A percentile compares a stretch with the other conserved stretches of the same genome.
Conservation (phyloP, 2,329 filamentous ascomycete species). For the Knufia petricola region DNA sequence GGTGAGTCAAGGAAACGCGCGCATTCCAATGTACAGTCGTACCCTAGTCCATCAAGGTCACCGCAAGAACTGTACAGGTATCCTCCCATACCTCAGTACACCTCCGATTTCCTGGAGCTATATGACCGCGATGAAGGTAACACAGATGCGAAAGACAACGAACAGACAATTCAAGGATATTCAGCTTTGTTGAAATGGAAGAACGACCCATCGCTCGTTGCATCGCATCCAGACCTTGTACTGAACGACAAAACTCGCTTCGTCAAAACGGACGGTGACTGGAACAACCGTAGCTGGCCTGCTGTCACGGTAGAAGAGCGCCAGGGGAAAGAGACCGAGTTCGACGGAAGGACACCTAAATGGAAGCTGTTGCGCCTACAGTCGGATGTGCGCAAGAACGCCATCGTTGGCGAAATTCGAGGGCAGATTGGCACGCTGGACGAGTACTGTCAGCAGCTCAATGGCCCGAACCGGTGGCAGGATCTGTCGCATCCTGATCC, state of each 20-base stretch:
- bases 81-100: constrained; percentile 60
- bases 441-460: constrained; percentile 56
- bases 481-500: constrained; percentile 52
- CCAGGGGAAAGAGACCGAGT: constrained; percentile 39
- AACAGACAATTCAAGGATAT: constrained; percentile 64
- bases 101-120: constrained; percentile 63
- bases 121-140: constrained; percentile 53
- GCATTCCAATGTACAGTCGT: constrained; percentile 49
- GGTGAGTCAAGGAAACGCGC: constrained; percentile 53
- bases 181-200: constrained; percentile 71
- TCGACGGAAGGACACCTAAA: constrained; percentile 50
- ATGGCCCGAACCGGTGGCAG: constrained; percentile 53
- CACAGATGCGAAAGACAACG: constrained; percentile 56
- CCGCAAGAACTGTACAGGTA: constrained; percentile 46
- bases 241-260: constrained; percentile 59
- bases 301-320: constrained; percentile 43
- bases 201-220: constrained; percentile 59
- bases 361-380: constrained; percentile 55
- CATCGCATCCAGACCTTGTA: constrained; percentile 52
- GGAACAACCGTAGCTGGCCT: constrained; percentile 47
- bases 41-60: constrained; percentile 62
- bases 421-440: constrained; percentile 65
- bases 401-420: constrained; percentile 63
- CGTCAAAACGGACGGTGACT: constrained; percentile 45
- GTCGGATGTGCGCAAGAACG: constrained; percentile 41